These are phyloP conservation scores for Pichia inconspicua DNA, from an alignment of 1,139 yeast species.

Conservation along the genomic window DNA sequence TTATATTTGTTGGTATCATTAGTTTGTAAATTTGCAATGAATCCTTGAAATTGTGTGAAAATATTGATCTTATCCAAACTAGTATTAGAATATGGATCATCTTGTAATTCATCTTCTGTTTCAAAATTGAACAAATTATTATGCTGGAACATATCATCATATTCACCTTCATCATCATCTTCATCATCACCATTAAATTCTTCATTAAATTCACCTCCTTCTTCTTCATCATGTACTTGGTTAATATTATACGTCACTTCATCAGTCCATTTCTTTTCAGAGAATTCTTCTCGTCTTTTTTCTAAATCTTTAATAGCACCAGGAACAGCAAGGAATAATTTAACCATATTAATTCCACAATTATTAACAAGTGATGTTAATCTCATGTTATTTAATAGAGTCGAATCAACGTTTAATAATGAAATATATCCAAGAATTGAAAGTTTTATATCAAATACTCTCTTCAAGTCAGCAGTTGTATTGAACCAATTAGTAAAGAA, in stretches of 20 bases:
- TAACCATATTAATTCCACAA: constrained; percentile 42
- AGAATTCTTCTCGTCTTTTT: constrained; percentile 50
- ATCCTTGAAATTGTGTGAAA: constrained; percentile 42
- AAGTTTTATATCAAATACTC: constrained; percentile 79
- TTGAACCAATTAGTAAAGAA: constrained; percentile 69
- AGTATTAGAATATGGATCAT: constrained; percentile 75
- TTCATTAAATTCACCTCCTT: constrained; percentile 34
- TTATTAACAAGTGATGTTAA: constrained; percentile 29
- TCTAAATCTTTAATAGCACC: constrained; percentile 59
- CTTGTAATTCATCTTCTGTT: constrained; percentile 38
- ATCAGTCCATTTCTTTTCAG: constrained; percentile 28
- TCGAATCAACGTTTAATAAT: constrained; percentile 30
- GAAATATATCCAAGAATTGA: constrained; percentile 61
- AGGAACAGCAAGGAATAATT: constrained; percentile 55
- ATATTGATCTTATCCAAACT: constrained; percentile 71
- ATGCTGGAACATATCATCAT: constrained; percentile 18
- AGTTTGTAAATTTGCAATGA: constrained; percentile 31
- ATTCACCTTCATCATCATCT: constrained; percentile 12
- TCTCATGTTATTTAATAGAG: constrained; percentile 19
- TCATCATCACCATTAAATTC: constrained; percentile 28
- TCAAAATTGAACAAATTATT: constrained; percentile 17
- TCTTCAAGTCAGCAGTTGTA: constrained; percentile 43
- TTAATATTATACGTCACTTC: constrained; percentile 21
- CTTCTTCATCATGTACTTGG: constrained; percentile 32
- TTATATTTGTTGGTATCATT: constrained; percentile 30